A percentile compares a stretch with the other conserved stretches of the same genome.
phyloP scores from a whole-genome alignment of 345 rosid genomes.

The Hibiscus tridactylites region DNA sequence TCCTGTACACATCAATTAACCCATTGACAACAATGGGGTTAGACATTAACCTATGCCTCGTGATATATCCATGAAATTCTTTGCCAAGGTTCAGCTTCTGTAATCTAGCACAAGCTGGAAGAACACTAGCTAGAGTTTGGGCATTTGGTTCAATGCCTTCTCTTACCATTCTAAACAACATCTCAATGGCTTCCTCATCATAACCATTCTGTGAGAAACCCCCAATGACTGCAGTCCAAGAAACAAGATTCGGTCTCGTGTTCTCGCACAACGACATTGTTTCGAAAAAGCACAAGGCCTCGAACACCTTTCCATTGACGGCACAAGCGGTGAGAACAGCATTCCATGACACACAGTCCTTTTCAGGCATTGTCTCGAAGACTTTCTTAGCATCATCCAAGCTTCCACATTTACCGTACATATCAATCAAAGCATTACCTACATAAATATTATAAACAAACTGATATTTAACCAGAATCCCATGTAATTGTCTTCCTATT shows the following conservation, averaged over 20 bases:
- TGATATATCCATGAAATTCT: constrained; percentile 44
- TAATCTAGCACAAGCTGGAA: constrained; percentile 62
- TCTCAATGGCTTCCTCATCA: constrained; percentile 39
- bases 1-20: constrained; percentile 48
- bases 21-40: constrained; percentile 51
- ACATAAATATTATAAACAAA: constrained; percentile 31
- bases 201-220: constrained; percentile 51
- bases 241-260: constrained; percentile 36
- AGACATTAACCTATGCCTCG: constrained; percentile 37
- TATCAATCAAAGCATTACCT: constrained; percentile 42
- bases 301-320: constrained; percentile 35
- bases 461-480: constrained; percentile 30
- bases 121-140: constrained; percentile 50
- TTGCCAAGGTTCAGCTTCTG: constrained; percentile 35
- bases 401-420: constrained; percentile 47
- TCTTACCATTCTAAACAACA: constrained; percentile 36
- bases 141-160: constrained; percentile 50
- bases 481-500: constrained; percentile 40
- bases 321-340: constrained; percentile 43
- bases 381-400: constrained; percentile 36
- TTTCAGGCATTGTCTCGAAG: constrained; percentile 26
- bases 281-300: constrained; percentile 31
- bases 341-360: constrained; percentile 51
- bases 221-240: constrained; percentile 59
- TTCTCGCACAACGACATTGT: constrained; percentile 25